These are phyloP conservation scores for Starmerella cellae DNA, from an alignment of 805 yeast genomes.

Conservation along the genomic window DNA sequence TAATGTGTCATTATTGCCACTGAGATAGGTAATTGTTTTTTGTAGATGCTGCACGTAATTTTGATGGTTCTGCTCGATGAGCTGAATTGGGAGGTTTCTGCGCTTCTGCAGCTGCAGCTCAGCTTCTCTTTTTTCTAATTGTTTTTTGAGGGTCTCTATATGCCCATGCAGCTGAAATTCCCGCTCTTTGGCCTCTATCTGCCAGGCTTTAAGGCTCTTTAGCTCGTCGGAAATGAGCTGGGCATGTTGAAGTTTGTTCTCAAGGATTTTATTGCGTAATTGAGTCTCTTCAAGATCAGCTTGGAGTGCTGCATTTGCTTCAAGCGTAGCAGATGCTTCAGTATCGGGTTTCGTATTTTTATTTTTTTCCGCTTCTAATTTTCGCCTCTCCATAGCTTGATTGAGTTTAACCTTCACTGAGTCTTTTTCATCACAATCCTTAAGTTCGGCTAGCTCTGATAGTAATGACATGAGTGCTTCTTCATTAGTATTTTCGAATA, in stretches of 20 bases:
- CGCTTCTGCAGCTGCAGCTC: conserved; percentile 16
- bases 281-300: background rate
- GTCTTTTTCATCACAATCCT: no score
- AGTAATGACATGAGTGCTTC: no score
- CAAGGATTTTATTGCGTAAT: conserved; percentile 7
- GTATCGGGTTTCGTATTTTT: no score
- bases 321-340: no score
- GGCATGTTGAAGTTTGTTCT: conserved; percentile 10
- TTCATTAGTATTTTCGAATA: background rate
- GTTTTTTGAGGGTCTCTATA: conserved; percentile 5
- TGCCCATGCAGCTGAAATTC: background rate
- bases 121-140: conserved; percentile 14
- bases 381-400: no score
- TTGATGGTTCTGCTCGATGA: background rate
- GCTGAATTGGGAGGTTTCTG: conserved; percentile 6
- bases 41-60: background rate
- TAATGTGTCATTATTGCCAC: background rate
- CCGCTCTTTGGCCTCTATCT: background rate
- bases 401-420: no score
- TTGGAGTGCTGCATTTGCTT: no score
- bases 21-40: background rate
- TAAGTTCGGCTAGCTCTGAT: no score
- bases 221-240: conserved; percentile 11
- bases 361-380: no score
- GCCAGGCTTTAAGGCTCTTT: conserved; percentile 1